phyloP scores from a whole-genome alignment of 2,329 filamentous ascomycete genomes.

The Phoma sp. region DNA sequence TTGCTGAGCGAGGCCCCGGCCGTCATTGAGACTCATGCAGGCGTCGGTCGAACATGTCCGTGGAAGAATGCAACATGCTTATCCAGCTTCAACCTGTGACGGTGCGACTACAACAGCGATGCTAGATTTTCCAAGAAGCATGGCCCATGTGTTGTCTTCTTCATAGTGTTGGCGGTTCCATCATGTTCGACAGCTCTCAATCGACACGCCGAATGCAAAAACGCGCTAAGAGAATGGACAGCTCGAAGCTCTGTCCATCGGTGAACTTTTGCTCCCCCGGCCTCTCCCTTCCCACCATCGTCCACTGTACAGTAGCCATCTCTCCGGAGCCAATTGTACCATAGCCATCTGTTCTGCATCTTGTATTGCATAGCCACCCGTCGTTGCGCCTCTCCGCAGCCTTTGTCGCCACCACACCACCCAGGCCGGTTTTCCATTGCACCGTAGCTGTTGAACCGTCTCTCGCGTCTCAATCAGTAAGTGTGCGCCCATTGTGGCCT shows the following conservation, averaged over 20 bases:
- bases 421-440: constrained; percentile 8
- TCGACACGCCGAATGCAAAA: neutral
- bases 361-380: constrained; percentile 37
- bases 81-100: neutral
- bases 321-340: constrained; percentile 28
- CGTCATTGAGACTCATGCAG: neutral
- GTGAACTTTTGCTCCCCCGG: constrained; percentile 2
- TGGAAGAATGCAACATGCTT: too few species aligned
- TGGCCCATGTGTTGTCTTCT: too few species aligned
- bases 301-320: constrained; percentile 13
- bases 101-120: neutral
- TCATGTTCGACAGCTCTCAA: neutral
- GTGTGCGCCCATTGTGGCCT: neutral
- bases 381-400: constrained; percentile 35
- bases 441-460: constrained; percentile 12
- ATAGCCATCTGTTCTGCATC: constrained; percentile 31
- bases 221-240: constrained; percentile 15
- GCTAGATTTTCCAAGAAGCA: too few species aligned
- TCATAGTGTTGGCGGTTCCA: neutral
- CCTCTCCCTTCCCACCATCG: constrained; percentile 12
- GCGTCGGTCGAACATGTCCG: neutral
- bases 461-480: constrained; percentile 1
- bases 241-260: constrained; percentile 9
- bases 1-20: neutral
- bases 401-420: constrained; percentile 13